A percentile compares a stretch with the other conserved stretches of the same genome.
Conservation (phyloP, 805 yeast genomes). For the Candida qinlingensis region DNA sequence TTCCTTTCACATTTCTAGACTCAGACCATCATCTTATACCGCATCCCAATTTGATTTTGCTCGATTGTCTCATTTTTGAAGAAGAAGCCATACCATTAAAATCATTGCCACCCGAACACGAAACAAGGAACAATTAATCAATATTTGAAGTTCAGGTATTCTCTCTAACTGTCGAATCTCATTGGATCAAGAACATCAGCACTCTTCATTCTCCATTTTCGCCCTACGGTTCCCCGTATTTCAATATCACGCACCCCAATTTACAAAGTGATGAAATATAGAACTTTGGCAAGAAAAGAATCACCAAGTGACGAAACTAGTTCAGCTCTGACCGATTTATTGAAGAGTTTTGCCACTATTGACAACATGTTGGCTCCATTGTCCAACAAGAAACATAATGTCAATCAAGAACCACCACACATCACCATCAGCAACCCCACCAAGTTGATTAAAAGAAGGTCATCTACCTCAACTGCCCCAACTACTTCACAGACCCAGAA, state of each 20-base stretch:
- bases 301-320: not conserved
- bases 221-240: too few species aligned
- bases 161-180: too few species aligned
- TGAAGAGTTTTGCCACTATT: not conserved
- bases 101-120: too few species aligned
- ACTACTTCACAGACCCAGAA: constrained; percentile 4
- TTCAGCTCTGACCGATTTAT: constrained; percentile 1
- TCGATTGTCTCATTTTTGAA: too few species aligned
- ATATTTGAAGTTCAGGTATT: too few species aligned
- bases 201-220: too few species aligned
- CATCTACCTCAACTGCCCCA: not conserved
- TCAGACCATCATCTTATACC: too few species aligned
- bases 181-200: too few species aligned
- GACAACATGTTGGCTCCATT: not conserved
- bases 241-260: not conserved
- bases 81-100: too few species aligned
- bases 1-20: too few species aligned
- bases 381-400: not conserved
- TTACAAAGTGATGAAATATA: not conserved
- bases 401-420: not conserved
- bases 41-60: too few species aligned
- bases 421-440: not conserved
- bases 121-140: too few species aligned
- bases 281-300: constrained; percentile 5
- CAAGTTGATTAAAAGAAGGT: not conserved